These are phyloP conservation scores for Saccharomycopsis javanensis DNA, from an alignment of 805 yeast genomes.

Conservation along the genomic window DNA sequence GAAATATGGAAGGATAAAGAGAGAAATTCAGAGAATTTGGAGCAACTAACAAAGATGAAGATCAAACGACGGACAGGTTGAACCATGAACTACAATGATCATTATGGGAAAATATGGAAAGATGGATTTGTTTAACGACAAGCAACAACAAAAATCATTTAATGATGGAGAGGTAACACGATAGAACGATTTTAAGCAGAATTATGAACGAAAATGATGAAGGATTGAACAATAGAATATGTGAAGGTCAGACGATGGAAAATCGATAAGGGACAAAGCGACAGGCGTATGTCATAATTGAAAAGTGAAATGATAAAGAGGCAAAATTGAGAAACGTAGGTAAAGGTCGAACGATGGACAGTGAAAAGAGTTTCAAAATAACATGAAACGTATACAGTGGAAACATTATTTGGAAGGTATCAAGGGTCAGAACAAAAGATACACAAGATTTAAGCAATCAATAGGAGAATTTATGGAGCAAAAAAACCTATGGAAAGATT, in stretches of 20 bases:
- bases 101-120: background rate
- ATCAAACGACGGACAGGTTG: background rate
- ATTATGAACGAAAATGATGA: background rate
- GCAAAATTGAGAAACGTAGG: background rate
- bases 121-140: background rate
- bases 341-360: background rate
- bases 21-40: background rate
- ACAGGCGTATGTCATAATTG: background rate
- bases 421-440: background rate
- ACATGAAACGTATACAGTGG: background rate
- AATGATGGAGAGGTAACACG: background rate
- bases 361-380: background rate
- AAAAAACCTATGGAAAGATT: background rate
- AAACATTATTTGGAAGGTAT: background rate
- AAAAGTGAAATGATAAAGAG: background rate
- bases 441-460: background rate
- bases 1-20: background rate
- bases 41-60: background rate
- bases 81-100: background rate
- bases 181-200: background rate
- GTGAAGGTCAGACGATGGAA: background rate
- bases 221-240: background rate
- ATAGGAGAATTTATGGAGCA: background rate
- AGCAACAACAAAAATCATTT: background rate
- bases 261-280: background rate